Evolutionary conservation across 306 rosid species (phyloP).

Genomic region (Cicer bijugum): DNA sequence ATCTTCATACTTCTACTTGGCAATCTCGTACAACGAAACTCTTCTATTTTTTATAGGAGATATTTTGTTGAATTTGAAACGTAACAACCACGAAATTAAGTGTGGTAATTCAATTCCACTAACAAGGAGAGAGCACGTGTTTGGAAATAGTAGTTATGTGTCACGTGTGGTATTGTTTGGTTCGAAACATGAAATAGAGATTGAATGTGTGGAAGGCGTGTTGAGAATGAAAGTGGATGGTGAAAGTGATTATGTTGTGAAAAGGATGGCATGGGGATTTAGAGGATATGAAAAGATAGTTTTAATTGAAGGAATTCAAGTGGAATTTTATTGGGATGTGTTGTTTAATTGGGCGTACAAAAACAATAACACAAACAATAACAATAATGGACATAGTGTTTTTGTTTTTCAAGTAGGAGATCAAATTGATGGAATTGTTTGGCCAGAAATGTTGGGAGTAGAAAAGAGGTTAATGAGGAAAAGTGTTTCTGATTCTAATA

Average conservation of each 20-base stretch:
- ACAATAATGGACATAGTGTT: neutral
- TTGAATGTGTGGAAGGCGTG: conserved; percentile 2
- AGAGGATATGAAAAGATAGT: neutral
- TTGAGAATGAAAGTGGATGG: conserved; percentile 8
- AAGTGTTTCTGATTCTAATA: neutral
- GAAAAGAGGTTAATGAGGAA: conserved; percentile 1
- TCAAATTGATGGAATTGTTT: neutral
- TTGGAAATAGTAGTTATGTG: neutral
- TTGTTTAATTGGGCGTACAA: neutral
- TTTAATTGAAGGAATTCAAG: neutral
- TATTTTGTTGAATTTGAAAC: neutral
- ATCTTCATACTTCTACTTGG: neutral
- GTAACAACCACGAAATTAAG: neutral
- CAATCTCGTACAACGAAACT: neutral
- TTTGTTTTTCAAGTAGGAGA: conserved; percentile 17
- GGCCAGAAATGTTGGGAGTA: conserved; percentile 5
- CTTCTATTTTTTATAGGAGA: neutral
- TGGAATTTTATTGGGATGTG: neutral
- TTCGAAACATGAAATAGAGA: neutral
- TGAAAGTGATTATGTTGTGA: neutral
- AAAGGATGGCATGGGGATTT: conserved; percentile 4
- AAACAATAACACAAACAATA: neutral
- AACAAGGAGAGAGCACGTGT: neutral
- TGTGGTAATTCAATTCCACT: neutral
- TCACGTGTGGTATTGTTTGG: neutral